phyloP scores from a whole-genome alignment of 2,329 filamentous ascomycete species.

The Grosmannia huntii region DNA sequence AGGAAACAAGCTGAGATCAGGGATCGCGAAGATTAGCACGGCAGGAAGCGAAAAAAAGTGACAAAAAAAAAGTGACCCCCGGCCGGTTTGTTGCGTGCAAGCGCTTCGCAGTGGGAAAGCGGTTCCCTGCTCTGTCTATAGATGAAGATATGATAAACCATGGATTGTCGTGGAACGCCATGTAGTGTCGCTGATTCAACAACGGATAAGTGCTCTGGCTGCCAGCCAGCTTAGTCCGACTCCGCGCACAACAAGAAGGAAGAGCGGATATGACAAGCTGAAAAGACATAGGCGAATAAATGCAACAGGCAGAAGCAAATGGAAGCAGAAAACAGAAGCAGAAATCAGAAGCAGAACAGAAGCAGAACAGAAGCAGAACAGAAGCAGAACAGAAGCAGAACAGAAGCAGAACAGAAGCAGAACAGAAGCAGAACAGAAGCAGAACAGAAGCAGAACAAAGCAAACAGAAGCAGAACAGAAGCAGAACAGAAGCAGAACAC shows the following conservation, averaged over 20 bases:
- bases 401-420: background rate
- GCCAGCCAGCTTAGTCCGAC: background rate
- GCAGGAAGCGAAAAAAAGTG: background rate
- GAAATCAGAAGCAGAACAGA: background rate
- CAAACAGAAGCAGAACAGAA: background rate
- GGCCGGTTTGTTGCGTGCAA: background rate
- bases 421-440: background rate
- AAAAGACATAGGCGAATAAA: background rate
- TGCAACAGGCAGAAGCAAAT: background rate
- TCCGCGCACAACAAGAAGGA: background rate
- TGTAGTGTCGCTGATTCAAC: background rate
- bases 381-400: no score
- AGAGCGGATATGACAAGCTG: background rate
- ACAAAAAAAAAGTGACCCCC: background rate
- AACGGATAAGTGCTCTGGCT: background rate
- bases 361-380: background rate
- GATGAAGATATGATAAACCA: background rate
- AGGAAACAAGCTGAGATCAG: background rate
- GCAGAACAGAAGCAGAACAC: background rate
- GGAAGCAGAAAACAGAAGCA: background rate
- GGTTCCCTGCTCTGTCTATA: background rate
- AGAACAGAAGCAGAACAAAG: background rate
- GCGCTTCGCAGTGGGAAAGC: background rate
- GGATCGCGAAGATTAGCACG: background rate
- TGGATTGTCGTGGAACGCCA: background rate